These are phyloP conservation scores for Debaryomyces maramus DNA, from an alignment of 805 yeast species.

Conservation along the genomic window DNA sequence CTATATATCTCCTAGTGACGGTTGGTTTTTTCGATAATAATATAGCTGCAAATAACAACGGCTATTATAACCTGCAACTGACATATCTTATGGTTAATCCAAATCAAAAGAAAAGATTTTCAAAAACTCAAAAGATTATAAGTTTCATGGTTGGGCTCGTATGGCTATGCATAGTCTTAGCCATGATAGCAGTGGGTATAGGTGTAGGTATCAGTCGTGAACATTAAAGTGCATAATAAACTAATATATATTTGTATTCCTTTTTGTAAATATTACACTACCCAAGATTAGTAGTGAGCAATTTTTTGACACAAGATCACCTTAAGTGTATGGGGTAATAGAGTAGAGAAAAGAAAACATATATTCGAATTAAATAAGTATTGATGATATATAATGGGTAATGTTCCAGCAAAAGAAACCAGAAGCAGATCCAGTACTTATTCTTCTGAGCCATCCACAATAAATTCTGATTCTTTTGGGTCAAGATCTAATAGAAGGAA, in stretches of 20 bases:
- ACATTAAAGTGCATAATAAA: background rate
- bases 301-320: background rate
- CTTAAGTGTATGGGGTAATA: background rate
- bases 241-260: background rate
- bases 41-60: constrained; percentile 14
- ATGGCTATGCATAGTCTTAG: constrained; percentile 33
- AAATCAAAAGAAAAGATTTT: constrained; percentile 12
- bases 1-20: constrained; percentile 36
- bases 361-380: no score
- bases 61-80: constrained; percentile 17
- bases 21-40: constrained; percentile 35
- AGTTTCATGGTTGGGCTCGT: constrained; percentile 32
- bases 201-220: constrained; percentile 24
- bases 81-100: constrained; percentile 3
- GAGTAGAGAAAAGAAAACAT: no score
- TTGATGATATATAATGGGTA: constrained; percentile 33
- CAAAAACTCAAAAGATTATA: constrained; percentile 28
- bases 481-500: constrained; percentile 17
- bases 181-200: constrained; percentile 43
- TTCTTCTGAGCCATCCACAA: constrained; percentile 14
- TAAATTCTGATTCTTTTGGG: constrained; percentile 8
- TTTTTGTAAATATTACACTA: background rate
- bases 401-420: constrained; percentile 44
- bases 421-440: constrained; percentile 30
- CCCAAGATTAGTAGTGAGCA: background rate